These are phyloP conservation scores for Barnettozyma populi DNA, from an alignment of 805 yeast species.

Conservation along the genomic window DNA sequence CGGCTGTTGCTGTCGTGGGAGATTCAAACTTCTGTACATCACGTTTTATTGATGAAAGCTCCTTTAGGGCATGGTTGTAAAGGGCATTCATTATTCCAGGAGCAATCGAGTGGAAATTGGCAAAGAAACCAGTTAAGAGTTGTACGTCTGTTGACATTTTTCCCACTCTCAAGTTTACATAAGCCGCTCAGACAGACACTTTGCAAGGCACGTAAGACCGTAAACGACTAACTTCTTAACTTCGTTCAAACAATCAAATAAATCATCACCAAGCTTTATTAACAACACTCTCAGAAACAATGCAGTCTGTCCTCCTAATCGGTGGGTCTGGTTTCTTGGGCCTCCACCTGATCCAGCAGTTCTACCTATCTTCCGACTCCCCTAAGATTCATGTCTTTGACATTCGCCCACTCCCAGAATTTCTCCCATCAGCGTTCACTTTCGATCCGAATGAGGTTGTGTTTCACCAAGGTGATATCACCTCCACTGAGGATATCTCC, in stretches of 20 bases:
- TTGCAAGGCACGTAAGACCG: no score
- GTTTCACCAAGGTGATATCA: constrained; percentile 79
- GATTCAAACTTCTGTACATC: constrained; percentile 65
- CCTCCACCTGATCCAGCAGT: constrained; percentile 83
- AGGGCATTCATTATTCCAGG: constrained; percentile 57
- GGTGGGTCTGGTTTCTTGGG: constrained; percentile 98
- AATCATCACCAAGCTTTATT: background rate
- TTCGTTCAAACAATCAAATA: background rate
- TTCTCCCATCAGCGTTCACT: constrained; percentile 64
- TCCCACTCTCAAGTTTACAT: background rate
- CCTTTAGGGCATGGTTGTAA: constrained; percentile 86
- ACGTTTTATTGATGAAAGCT: constrained; percentile 63
- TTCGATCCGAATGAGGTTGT: constrained; percentile 55
- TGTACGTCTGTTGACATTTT: background rate
- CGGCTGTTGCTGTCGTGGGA: constrained; percentile 34
- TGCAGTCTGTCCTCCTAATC: constrained; percentile 59
- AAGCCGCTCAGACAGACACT: background rate
- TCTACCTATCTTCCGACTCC: constrained; percentile 55
- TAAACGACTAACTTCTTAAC: background rate
- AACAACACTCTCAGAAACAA: constrained; percentile 3
- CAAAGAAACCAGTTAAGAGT: background rate
- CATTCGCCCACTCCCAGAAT: constrained; percentile 79
- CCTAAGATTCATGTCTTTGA: constrained; percentile 85
- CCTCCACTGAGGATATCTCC: constrained; percentile 62
- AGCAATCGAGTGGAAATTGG: background rate